Conservation (phyloP, 805 yeast species). For the Hanseniaspora hatyaiensis region DNA sequence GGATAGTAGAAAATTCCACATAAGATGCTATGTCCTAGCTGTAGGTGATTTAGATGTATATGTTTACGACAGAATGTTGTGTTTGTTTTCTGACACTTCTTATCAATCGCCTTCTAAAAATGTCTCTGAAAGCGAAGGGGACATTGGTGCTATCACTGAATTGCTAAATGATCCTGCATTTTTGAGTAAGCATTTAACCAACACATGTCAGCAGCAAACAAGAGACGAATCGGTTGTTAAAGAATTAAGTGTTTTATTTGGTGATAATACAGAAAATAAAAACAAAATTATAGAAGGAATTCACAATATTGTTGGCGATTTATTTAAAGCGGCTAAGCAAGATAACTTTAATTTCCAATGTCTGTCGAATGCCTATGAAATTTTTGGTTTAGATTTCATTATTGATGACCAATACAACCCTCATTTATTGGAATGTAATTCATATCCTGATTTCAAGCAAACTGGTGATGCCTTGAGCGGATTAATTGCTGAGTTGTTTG, state of each 20-base stretch:
- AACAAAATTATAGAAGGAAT: slow-evolving; percentile 42
- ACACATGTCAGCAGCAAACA: slow-evolving; percentile 74
- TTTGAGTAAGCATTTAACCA: slow-evolving; percentile 74
- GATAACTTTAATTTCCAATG: slow-evolving; percentile 83
- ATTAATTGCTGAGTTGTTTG: slow-evolving; percentile 56
- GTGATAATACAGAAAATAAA: slow-evolving; percentile 30
- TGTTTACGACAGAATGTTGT: slow-evolving; percentile 69
- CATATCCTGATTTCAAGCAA: slow-evolving; percentile 94
- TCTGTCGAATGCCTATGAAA: slow-evolving; percentile 66
- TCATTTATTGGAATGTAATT: slow-evolving; percentile 68
- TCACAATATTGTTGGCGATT: slow-evolving; percentile 49
- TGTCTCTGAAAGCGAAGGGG: too few species aligned
- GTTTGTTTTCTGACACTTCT: slow-evolving; percentile 58
- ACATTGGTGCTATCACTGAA: too few species aligned
- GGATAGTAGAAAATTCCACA: slow-evolving; percentile 68
- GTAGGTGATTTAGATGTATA: slow-evolving; percentile 63
- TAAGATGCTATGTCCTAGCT: slow-evolving; percentile 71
- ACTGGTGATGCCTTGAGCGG: slow-evolving; percentile 68
- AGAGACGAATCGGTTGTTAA: slow-evolving; percentile 40
- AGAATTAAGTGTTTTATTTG: slow-evolving; percentile 49
- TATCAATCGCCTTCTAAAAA: slow-evolving; percentile 31
- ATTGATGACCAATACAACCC: slow-evolving; percentile 48
- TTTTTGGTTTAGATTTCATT: slow-evolving; percentile 80
- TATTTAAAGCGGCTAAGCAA: slow-evolving; percentile 67
- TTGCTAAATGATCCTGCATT: slow-evolving; percentile 30